Conservation (phyloP, 257 asterid genomes). For the Apocynum venetum region DNA sequence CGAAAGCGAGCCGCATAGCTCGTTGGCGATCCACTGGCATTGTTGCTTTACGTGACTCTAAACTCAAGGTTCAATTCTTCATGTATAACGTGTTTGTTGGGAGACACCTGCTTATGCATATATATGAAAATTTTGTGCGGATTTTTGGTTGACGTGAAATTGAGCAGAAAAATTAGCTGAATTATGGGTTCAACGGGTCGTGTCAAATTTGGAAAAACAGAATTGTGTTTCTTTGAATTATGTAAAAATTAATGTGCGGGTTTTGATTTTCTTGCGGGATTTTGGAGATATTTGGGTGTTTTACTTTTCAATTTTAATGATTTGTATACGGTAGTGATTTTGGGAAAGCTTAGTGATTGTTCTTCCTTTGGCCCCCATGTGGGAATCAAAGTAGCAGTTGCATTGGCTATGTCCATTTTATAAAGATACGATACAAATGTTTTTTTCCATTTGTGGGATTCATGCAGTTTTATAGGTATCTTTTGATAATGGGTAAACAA, state of each 20-base stretch:
- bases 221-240: background rate
- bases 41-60: slow-evolving; percentile 89
- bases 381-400: background rate
- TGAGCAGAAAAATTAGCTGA: background rate
- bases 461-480: background rate
- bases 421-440: background rate
- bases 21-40: slow-evolving; percentile 99
- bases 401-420: background rate
- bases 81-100: background rate
- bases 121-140: background rate
- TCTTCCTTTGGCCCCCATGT: background rate
- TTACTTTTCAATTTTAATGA: background rate
- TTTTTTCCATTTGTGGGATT: background rate
- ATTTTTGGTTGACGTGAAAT: background rate
- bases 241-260: background rate
- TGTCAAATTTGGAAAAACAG: background rate
- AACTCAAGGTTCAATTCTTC: slow-evolving; percentile 58
- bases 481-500: background rate
- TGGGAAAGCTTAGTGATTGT: background rate
- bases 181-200: background rate
- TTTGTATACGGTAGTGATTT: background rate
- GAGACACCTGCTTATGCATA: background rate
- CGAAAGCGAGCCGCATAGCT: slow-evolving; percentile 58
- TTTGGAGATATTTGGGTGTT: background rate
- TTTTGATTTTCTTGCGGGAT: background rate